A percentile compares a stretch with the other conserved stretches of the same genome.
These are phyloP conservation scores for Euphrasia arctica DNA, from an alignment of 305 asterid genomes.

Conservation along the genomic window DNA sequence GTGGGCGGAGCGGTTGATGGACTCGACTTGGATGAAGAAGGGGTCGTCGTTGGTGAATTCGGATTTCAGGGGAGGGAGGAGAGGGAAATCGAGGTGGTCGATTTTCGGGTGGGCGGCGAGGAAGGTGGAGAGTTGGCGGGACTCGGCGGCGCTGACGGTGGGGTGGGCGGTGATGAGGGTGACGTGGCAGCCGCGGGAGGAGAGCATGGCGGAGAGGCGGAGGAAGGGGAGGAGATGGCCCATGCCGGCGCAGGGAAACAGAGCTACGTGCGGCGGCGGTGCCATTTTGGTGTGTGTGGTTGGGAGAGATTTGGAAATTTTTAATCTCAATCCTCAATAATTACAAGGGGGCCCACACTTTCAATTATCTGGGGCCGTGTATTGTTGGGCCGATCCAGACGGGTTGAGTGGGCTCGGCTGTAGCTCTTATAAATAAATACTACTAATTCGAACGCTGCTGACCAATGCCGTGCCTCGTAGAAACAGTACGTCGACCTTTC, in stretches of 20 bases:
- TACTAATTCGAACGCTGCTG: too few relatives aligned
- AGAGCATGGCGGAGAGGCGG: slow-evolving; percentile 43
- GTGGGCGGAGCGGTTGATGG: slow-evolving; percentile 38
- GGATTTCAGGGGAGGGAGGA: slow-evolving; percentile 35
- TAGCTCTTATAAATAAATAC: too few relatives aligned
- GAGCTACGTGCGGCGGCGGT: slow-evolving; percentile 48
- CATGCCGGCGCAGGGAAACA: slow-evolving; percentile 50
- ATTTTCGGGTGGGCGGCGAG: slow-evolving; percentile 32
- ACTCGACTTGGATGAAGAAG: slow-evolving; percentile 39
- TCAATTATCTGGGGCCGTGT: too few relatives aligned
- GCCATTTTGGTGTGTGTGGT: slow-evolving; percentile 9
- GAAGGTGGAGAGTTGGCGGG: slow-evolving; percentile 38
- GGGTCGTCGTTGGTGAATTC: slow-evolving; percentile 36
- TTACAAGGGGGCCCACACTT: too few relatives aligned
- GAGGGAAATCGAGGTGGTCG: slow-evolving; percentile 36
- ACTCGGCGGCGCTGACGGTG: slow-evolving; percentile 44
- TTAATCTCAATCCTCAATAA: too few relatives aligned
- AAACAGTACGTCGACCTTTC: too few relatives aligned
- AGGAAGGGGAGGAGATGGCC: slow-evolving; percentile 55
- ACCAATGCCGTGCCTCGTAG: too few relatives aligned
- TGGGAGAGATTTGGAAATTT: not conserved
- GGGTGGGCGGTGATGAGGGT: slow-evolving; percentile 48
- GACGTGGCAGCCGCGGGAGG: slow-evolving; percentile 37
- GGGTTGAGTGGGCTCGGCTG: too few relatives aligned
- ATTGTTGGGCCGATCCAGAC: too few relatives aligned